These are phyloP conservation scores for Xylaria sp. DNA, from an alignment of 495 filamentous ascomycete species.

Conservation along the genomic window DNA sequence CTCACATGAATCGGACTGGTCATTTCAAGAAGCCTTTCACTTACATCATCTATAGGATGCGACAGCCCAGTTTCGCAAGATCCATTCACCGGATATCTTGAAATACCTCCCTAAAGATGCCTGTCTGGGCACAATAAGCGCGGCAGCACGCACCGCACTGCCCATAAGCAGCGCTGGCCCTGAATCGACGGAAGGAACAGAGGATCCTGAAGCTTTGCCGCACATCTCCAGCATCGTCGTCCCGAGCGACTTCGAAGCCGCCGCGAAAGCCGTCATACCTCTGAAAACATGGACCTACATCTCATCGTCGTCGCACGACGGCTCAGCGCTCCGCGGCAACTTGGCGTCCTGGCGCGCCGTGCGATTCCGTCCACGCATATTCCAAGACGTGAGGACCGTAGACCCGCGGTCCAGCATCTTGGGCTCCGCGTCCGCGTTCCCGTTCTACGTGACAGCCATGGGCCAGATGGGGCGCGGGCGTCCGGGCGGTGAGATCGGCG, in stretches of 20 bases:
- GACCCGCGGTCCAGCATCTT: constrained; percentile 78
- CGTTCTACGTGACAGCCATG: constrained; percentile 81
- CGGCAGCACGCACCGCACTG: constrained; percentile 62
- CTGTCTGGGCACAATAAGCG: constrained; percentile 71
- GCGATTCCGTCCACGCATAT: constrained; percentile 80
- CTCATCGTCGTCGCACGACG: constrained; percentile 77
- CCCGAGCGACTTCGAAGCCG: constrained; percentile 73
- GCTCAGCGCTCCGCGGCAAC: constrained; percentile 83
- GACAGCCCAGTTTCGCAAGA: constrained; percentile 72
- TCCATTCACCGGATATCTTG: constrained; percentile 66
- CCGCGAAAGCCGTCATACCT: constrained; percentile 78
- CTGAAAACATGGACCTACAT: constrained; percentile 86
- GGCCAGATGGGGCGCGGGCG: constrained; percentile 72
- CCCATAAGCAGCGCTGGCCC: constrained; percentile 13
- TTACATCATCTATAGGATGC: constrained; percentile 60
- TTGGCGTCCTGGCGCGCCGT: constrained; percentile 84
- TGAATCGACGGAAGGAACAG: not conserved
- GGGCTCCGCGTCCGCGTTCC: constrained; percentile 71
- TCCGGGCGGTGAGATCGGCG: constrained; percentile 74
- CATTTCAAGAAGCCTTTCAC: not conserved
- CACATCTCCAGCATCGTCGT: constrained; percentile 41
- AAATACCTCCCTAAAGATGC: constrained; percentile 68
- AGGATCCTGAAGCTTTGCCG: constrained; percentile 43
- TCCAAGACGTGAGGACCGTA: constrained; percentile 76
- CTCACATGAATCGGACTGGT: constrained; percentile 1